These are phyloP conservation scores for Podaxis sp. DNA, from an alignment of 768 basidiomycete genomes.

Conservation along the genomic window DNA sequence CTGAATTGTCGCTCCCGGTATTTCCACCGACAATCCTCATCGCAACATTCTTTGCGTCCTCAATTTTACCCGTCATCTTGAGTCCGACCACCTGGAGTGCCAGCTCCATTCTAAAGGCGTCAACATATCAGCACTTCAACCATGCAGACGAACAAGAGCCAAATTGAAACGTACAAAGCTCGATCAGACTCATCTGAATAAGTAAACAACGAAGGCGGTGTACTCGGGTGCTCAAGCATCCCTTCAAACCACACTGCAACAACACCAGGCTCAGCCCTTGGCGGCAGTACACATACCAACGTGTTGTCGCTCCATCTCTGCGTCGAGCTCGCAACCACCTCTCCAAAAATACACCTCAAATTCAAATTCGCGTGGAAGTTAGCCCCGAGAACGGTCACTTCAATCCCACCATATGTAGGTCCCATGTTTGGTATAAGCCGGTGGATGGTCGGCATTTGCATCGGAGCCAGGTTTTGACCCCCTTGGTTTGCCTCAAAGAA, in stretches of 20 bases:
- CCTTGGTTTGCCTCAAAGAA: constrained; percentile 54
- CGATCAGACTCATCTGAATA: constrained; percentile 90
- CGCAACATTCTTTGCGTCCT: constrained; percentile 90
- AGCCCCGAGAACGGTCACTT: constrained; percentile 89
- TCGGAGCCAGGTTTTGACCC: constrained; percentile 35
- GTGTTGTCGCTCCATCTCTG: constrained; percentile 92
- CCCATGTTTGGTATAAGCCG: constrained; percentile 81
- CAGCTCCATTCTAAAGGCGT: constrained; percentile 75
- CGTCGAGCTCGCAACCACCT: constrained; percentile 73
- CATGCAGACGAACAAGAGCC: neutral
- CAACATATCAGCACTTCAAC: constrained; percentile 10
- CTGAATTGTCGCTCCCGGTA: constrained; percentile 48
- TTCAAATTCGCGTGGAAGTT: constrained; percentile 78
- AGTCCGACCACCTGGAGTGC: constrained; percentile 93
- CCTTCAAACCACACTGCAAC: constrained; percentile 91
- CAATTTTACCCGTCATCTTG: constrained; percentile 95
- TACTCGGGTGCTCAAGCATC: constrained; percentile 43
- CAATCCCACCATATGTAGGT: constrained; percentile 89
- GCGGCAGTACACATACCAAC: constrained; percentile 87
- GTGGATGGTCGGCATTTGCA: constrained; percentile 71
- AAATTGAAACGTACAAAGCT: constrained; percentile 51
- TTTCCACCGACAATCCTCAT: constrained; percentile 81
- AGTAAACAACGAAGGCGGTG: constrained; percentile 68
- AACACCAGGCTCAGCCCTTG: constrained; percentile 72
- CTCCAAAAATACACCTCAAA: constrained; percentile 83